Evolutionary conservation across 2,329 filamentous ascomycete genomes (phyloP).

Genomic region (Torrubiella hemipterigena): DNA sequence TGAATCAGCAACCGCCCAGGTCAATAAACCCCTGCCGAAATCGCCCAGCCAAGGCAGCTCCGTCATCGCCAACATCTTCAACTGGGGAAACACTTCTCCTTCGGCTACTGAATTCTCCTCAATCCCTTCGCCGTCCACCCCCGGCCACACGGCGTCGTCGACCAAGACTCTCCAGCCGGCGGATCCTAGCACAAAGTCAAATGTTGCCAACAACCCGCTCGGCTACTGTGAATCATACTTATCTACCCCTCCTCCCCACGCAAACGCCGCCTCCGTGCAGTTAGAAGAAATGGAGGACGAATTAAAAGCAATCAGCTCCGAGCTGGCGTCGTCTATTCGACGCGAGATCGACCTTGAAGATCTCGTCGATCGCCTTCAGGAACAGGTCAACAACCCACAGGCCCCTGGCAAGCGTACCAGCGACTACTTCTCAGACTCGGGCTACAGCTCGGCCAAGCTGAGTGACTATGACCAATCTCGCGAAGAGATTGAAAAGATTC

Average conservation of each 20-base stretch:
- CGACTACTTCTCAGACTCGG: slow-evolving; percentile 97
- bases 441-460: slow-evolving; percentile 72
- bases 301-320: slow-evolving; percentile 81
- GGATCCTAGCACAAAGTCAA: slow-evolving; percentile 26
- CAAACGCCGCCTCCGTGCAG: slow-evolving; percentile 32
- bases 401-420: slow-evolving; percentile 64
- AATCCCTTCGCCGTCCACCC: slow-evolving; percentile 39
- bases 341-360: slow-evolving; percentile 96
- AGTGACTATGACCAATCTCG: slow-evolving; percentile 51
- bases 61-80: slow-evolving; percentile 40
- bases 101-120: slow-evolving; percentile 40
- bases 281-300: slow-evolving; percentile 90
- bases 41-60: slow-evolving; percentile 36
- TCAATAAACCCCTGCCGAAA: slow-evolving; percentile 43
- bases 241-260: slow-evolving; percentile 32
- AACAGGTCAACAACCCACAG: slow-evolving; percentile 53
- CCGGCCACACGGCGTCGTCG: slow-evolving; percentile 20
- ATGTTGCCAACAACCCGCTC: slow-evolving; percentile 28
- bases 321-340: slow-evolving; percentile 84
- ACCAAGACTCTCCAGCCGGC: slow-evolving; percentile 21
- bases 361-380: slow-evolving; percentile 74
- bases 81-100: slow-evolving; percentile 35
- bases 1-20: slow-evolving; percentile 21
- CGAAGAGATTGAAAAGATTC: slow-evolving; percentile 70
- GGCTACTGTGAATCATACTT: slow-evolving; percentile 40